These are phyloP conservation scores for Eucalyptus grandis DNA, from an alignment of 345 rosid species.

Conservation along the genomic window DNA sequence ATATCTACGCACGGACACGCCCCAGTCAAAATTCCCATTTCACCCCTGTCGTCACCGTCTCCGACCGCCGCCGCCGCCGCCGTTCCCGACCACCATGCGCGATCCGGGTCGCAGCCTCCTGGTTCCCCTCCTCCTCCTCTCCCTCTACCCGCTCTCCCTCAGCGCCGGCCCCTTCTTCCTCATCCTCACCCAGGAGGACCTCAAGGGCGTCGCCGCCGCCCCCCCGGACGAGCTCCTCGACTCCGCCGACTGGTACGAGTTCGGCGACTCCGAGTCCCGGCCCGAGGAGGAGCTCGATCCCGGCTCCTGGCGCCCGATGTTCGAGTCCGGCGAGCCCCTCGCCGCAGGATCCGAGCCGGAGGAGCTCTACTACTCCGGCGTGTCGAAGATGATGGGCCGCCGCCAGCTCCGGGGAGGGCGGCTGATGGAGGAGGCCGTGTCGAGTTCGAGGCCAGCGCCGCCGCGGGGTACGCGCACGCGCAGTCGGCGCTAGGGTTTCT, in stretches of 20 bases:
- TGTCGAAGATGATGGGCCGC: constrained; percentile 44
- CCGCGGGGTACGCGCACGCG: constrained; percentile 54
- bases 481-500: constrained; percentile 65
- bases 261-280: constrained; percentile 50
- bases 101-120: background rate
- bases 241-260: constrained; percentile 60
- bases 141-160: constrained; percentile 15
- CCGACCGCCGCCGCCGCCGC: background rate
- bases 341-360: constrained; percentile 2
- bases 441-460: constrained; percentile 48
- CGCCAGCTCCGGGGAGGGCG: constrained; percentile 37
- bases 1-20: background rate
- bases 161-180: constrained; percentile 58
- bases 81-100: background rate
- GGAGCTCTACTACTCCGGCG: constrained; percentile 36
- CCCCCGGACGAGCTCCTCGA: constrained; percentile 21
- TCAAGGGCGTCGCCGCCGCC: constrained; percentile 35
- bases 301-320: constrained; percentile 84
- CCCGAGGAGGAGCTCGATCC: constrained; percentile 79
- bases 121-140: constrained; percentile 1
- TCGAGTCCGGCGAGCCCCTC: constrained; percentile 47
- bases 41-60: background rate
- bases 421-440: constrained; percentile 59
- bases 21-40: background rate
- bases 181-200: constrained; percentile 73